phyloP scores from a whole-genome alignment of 768 basidiomycete genomes.

The Tricholoma saponaceum region DNA sequence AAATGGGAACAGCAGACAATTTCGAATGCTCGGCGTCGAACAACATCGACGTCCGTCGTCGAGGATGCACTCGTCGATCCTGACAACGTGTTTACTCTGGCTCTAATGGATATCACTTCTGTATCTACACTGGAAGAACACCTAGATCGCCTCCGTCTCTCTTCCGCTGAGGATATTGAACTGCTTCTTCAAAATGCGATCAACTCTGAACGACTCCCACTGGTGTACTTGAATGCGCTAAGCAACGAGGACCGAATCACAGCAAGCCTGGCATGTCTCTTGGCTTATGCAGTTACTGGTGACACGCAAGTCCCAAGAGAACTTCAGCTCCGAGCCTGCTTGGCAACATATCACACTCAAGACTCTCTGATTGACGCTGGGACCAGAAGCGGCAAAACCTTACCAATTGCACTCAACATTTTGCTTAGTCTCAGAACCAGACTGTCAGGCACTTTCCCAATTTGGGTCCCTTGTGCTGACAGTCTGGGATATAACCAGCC shows the following conservation, averaged over 20 bases:
- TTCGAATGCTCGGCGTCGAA: not conserved
- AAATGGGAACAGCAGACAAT: not conserved
- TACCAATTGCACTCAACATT: not conserved
- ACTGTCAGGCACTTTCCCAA: too few species aligned
- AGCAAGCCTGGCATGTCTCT: too few species aligned
- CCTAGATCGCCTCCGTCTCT: not conserved
- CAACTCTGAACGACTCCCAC: too few species aligned
- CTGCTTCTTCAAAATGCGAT: not conserved
- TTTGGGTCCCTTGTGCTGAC: too few species aligned
- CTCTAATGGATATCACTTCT: not conserved
- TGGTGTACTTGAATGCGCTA: too few species aligned
- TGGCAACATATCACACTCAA: not conserved
- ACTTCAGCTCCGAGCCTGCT: not conserved
- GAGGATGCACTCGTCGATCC: not conserved
- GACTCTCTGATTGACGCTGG: conserved; percentile 9
- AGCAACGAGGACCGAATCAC: too few species aligned
- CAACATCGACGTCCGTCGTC: not conserved
- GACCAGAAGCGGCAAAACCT: conserved; percentile 1
- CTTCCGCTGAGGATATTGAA: not conserved
- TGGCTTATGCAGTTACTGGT: too few species aligned
- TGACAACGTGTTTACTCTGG: not conserved
- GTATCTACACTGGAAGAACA: not conserved
- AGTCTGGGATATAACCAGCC: too few species aligned
- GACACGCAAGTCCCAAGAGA: too few species aligned
- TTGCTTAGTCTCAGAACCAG: too few species aligned